Conservation (phyloP, 108 stramenopile genomes). For the Cyclotella distinguenda region DNA sequence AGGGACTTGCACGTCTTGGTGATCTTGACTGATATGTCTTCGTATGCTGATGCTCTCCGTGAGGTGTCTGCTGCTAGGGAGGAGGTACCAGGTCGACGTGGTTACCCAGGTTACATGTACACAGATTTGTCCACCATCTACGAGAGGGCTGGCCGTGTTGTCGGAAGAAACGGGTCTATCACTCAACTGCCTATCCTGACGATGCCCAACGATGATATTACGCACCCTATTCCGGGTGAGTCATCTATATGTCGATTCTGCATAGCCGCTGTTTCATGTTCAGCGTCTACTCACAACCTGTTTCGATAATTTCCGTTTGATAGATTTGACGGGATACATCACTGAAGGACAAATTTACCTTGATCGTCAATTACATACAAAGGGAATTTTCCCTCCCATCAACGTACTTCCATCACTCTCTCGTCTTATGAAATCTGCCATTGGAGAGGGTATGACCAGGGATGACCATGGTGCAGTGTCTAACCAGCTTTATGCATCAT, state of each 20-base stretch:
- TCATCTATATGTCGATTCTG: not conserved
- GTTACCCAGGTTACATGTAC: slow-evolving; percentile 99
- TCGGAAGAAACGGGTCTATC: slow-evolving; percentile 97
- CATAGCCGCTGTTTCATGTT: not conserved
- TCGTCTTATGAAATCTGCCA: slow-evolving; percentile 99
- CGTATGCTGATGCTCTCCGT: slow-evolving; percentile 99
- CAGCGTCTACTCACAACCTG: not conserved
- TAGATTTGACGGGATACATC: slow-evolving; percentile 98
- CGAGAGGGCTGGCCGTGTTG: slow-evolving; percentile 99
- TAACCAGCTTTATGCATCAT: slow-evolving; percentile 99
- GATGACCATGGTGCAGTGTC: slow-evolving; percentile 97
- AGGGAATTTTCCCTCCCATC: slow-evolving; percentile 99
- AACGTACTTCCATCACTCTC: slow-evolving; percentile 98
- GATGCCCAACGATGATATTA: slow-evolving; percentile 99
- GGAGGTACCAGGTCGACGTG: slow-evolving; percentile 99
- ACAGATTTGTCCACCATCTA: slow-evolving; percentile 99
- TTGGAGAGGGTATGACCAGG: slow-evolving; percentile 99
- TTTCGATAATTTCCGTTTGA: not conserved
- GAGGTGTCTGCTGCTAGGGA: slow-evolving; percentile 99
- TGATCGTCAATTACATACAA: slow-evolving; percentile 96
- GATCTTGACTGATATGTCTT: slow-evolving; percentile 99
- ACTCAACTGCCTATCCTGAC: slow-evolving; percentile 99
- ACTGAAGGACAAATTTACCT: slow-evolving; percentile 99
- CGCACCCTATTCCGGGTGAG: slow-evolving; percentile 97
- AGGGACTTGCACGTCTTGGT: slow-evolving; percentile 98